phyloP scores from a whole-genome alignment of 768 basidiomycete species.

The Russula dissimulans region DNA sequence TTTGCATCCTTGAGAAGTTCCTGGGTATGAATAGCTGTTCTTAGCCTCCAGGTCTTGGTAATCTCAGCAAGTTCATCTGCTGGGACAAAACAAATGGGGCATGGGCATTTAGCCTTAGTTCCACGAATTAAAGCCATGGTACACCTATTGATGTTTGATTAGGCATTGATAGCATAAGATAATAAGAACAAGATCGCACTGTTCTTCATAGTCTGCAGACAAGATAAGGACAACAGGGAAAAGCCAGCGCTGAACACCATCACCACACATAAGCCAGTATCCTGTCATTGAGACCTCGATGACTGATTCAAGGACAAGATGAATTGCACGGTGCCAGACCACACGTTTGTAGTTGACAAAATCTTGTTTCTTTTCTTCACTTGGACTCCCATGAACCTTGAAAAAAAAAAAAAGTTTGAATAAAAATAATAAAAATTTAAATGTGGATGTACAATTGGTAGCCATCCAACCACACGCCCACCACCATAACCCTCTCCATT shows the following conservation, averaged over 20 bases:
- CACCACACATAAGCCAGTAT: background rate
- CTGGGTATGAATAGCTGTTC: background rate
- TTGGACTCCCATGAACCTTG: background rate
- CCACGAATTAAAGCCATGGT: background rate
- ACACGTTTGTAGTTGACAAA: constrained; percentile 20
- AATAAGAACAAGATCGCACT: too few relatives aligned
- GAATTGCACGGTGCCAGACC: constrained; percentile 23
- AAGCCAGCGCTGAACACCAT: constrained; percentile 3
- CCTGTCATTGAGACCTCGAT: constrained; percentile 10
- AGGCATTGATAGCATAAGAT: background rate
- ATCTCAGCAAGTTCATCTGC: background rate
- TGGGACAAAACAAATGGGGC: background rate
- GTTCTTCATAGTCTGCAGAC: constrained; percentile 26
- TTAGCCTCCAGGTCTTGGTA: background rate
- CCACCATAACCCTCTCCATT: constrained; percentile 1
- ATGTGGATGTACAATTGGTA: constrained; percentile 21
- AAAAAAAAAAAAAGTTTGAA: background rate
- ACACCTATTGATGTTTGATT: background rate
- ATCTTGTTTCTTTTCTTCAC: background rate
- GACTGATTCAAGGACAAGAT: constrained; percentile 11
- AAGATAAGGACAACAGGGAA: constrained; percentile 22
- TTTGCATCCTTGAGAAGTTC: background rate
- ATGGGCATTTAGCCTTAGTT: background rate
- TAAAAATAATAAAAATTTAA: background rate
- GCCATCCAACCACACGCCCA: constrained; percentile 24